These are phyloP conservation scores for Diphasiastrum complanatum DNA, from an alignment of 83 land plant genomes.

Conservation along the genomic window DNA sequence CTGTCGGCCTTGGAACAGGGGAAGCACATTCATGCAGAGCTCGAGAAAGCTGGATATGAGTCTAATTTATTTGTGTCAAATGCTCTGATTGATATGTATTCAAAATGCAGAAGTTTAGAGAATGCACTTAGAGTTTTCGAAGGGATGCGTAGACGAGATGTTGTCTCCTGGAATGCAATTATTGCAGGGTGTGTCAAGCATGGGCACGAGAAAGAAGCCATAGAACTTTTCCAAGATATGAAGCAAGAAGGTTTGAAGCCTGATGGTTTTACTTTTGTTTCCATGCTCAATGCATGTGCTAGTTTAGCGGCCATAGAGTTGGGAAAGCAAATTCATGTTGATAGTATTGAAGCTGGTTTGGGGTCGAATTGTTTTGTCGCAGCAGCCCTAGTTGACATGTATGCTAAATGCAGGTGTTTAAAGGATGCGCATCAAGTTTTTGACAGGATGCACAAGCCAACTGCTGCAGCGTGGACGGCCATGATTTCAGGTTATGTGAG, in stretches of 20 bases:
- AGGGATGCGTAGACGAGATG: not conserved
- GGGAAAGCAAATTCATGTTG: not conserved
- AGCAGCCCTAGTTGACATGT: not conserved
- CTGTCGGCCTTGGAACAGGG: too few species aligned
- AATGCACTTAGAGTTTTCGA: not conserved
- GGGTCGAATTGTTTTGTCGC: not conserved
- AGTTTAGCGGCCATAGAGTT: not conserved
- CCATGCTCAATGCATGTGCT: not conserved
- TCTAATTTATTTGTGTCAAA: not conserved
- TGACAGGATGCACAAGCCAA: too few species aligned
- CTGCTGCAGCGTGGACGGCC: too few species aligned
- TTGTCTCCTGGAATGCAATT: not conserved
- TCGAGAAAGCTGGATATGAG: not conserved
- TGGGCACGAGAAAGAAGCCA: not conserved
- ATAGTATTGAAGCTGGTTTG: not conserved
- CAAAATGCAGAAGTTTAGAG: not conserved
- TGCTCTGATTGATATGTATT: slow-evolving; percentile 1
- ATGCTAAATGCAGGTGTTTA: not conserved
- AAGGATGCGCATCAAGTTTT: not conserved
- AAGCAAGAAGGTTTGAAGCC: not conserved
- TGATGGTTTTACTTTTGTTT: not conserved
- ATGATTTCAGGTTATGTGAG: too few species aligned
- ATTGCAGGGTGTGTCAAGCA: slow-evolving; percentile 1
- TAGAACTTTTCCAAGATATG: not conserved
- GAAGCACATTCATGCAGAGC: not conserved